Percentiles rank a stretch among this genome's conserved stretches.
Evolutionary conservation across 805 yeast species (phyloP).

Genomic region (Starmerella sirachaensis): DNA sequence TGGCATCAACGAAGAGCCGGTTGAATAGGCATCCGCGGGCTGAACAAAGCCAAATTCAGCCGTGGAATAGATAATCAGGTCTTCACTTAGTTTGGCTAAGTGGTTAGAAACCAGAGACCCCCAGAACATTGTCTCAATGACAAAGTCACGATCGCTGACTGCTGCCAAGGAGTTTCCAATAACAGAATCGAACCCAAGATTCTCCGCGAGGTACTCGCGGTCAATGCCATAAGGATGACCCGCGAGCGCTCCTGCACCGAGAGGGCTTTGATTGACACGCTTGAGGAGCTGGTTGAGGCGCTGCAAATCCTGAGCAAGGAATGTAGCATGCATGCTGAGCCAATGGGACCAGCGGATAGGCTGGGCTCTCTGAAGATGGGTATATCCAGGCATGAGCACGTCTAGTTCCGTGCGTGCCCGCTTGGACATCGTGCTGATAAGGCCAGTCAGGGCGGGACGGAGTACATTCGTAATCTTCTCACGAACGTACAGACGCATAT

Average conservation of each 20-base stretch:
- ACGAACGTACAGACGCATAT: constrained; percentile 88
- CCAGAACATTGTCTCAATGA: constrained; percentile 94
- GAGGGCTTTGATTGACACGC: constrained; percentile 78
- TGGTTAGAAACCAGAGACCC: constrained; percentile 89
- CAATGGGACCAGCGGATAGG: constrained; percentile 99
- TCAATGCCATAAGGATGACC: constrained; percentile 99
- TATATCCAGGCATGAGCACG: constrained; percentile 96
- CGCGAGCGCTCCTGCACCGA: constrained; percentile 96
- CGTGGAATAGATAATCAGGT: constrained; percentile 86
- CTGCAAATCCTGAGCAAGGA: constrained; percentile 79
- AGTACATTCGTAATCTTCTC: constrained; percentile 47
- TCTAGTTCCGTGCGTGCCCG: constrained; percentile 83
- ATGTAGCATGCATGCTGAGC: constrained; percentile 89
- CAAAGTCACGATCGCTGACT: constrained; percentile 94
- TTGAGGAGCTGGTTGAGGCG: constrained; percentile 68
- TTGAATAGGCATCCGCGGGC: constrained; percentile 94
- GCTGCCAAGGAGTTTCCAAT: constrained; percentile 96
- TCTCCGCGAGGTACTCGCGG: constrained; percentile 73
- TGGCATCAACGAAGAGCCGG: constrained; percentile 98
- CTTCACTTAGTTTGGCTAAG: constrained; percentile 87
- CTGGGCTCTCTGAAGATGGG: constrained; percentile 96
- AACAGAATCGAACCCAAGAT: constrained; percentile 68
- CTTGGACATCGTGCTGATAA: constrained; percentile 53
- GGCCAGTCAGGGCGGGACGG: constrained; percentile 43
- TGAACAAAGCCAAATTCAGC: constrained; percentile 94